Base-by-base conservation (phyloP, 2,329 filamentous ascomycete species). In the Monilinia fructigena region DNA sequence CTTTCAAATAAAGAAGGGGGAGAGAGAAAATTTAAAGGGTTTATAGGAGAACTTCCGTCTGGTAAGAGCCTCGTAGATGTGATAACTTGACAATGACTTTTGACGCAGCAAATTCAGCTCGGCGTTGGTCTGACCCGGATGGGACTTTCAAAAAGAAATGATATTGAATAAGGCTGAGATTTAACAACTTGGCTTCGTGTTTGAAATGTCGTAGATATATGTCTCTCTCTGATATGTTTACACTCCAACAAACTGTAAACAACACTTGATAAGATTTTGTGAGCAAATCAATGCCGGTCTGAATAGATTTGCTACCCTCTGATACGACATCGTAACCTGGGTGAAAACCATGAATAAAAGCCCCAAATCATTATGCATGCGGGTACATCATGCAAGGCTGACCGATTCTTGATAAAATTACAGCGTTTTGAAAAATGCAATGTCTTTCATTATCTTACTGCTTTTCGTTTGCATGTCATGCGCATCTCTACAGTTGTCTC, bases 61-160 rank as follows among this genome's bases (percentile, higher is more conserved):
- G 40, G 20, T 52, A 26, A 35, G n/a, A 54, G 55, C n/a, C 55
- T 45, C 20, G 16, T 16, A n/a, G n/a, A 18, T 66, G 7, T 20
- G 10, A 40, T 38, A 60, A 45, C n/a, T 23, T 50, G 47, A 50
- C 10, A 50, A 26, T 35, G 45, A 26, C 10, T 18, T 26, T 61
- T 23, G 20, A 58, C n/a, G 28, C 58, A 20, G n/a, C 50, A 5
- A 61, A 61, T 38, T 66, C 63, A 66, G 63, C 63, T 66, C 48
- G 63, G 55, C 55, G 55, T 66, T 18, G n/a, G 20, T 47, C 38
- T 61, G 55, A 61, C 47, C 23, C 38, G 3, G 20, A 54, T 50
- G 11, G 4, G 18, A 11, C 11, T 59, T 38, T n/a, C 10, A 54
- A 47, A 38, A 35, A 10, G 16, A 8, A 45, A 18, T 28, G 20